A percentile compares a stretch with the other conserved stretches of the same genome.
These are phyloP conservation scores for Mycena polygramma DNA, from an alignment of 768 basidiomycete species.

Conservation along the genomic window DNA sequence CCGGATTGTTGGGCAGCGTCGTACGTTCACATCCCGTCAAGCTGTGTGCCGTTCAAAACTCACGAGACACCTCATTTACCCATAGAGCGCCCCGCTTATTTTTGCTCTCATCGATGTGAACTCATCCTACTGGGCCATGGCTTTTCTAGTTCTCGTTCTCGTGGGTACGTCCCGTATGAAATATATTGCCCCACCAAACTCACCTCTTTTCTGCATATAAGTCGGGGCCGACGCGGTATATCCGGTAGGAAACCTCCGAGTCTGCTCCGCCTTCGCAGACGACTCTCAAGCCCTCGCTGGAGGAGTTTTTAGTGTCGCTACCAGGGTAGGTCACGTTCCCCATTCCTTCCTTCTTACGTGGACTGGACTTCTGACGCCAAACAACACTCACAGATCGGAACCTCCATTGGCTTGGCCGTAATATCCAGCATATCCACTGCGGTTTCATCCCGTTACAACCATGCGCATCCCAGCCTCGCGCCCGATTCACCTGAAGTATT, in stretches of 20 bases:
- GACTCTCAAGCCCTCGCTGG: constrained; percentile 52
- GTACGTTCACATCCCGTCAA: too few species aligned
- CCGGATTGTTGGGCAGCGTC: too few species aligned
- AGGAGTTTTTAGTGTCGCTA: constrained; percentile 51
- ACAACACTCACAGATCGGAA: constrained; percentile 45
- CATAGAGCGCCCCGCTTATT: too few species aligned
- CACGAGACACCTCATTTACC: too few species aligned
- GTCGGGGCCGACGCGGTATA: constrained; percentile 48
- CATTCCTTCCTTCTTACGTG: background rate
- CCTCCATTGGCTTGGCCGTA: constrained; percentile 50
- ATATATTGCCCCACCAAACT: background rate
- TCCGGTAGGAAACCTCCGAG: constrained; percentile 49
- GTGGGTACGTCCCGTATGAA: background rate
- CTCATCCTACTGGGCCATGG: too few species aligned
- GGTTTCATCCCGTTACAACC: constrained; percentile 42
- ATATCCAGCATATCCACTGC: constrained; percentile 48
- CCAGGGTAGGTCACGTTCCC: constrained; percentile 36
- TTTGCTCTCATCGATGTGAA: too few species aligned
- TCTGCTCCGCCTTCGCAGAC: constrained; percentile 45
- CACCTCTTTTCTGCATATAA: background rate
- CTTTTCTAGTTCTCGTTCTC: background rate
- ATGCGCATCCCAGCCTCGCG: constrained; percentile 39
- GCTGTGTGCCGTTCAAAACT: too few species aligned
- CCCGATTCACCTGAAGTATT: constrained; percentile 45
- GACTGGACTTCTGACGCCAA: background rate